Evolutionary conservation across 768 basidiomycete genomes (phyloP), one percentile per base, ranked within the genome.

Genomic region (Naganishia vaughanmartiniae): DNA sequence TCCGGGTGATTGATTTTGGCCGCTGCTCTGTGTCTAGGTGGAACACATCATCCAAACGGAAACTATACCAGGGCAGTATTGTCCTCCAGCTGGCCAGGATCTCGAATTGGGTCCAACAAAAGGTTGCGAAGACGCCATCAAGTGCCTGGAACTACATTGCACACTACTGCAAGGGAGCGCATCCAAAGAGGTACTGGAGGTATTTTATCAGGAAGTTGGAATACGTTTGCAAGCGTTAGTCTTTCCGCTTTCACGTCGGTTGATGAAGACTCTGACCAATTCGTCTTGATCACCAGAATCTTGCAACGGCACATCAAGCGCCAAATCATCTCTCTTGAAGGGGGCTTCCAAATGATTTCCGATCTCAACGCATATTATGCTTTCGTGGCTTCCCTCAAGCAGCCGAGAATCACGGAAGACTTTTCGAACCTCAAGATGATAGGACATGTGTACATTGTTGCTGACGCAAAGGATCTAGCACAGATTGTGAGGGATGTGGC

Each of bases 181-280:
- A 57, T 94, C 90, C 78, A 90, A 92, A 79, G 95, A 98, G 74
- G 93, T 98, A 3, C 83, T 99, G 39, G 96, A 98, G 77, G 95
- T 99, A 4, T 98, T 99, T 81, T 92, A 97, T 79, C 91, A 94
- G 81, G 96, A 99, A 81, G 90, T 99, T 55, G 95, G 95, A 6
- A 89, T 96, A 70, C 88, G 96, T 45, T 80, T 93, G 12, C 88
- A 92, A 74, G 87, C 85, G 92, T 93, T 68, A 74, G 89, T 85
- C 17, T 19, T 17, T 19, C 48, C 24, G n/a, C 1, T 24, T 34
- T 9, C 3, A 10, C 21, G 33, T 26, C 31, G 28, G 19, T 26
- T 45, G 3, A 14, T 56, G 0, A n/a, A 48, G 14, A 24, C 70
- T 31, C n/a, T 21, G 4, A 39, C 24, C 1, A n/a, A 54, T n/a